phyloP scores from a whole-genome alignment of 2,329 filamentous ascomycete species.

The Coniochaeta prunicola region DNA sequence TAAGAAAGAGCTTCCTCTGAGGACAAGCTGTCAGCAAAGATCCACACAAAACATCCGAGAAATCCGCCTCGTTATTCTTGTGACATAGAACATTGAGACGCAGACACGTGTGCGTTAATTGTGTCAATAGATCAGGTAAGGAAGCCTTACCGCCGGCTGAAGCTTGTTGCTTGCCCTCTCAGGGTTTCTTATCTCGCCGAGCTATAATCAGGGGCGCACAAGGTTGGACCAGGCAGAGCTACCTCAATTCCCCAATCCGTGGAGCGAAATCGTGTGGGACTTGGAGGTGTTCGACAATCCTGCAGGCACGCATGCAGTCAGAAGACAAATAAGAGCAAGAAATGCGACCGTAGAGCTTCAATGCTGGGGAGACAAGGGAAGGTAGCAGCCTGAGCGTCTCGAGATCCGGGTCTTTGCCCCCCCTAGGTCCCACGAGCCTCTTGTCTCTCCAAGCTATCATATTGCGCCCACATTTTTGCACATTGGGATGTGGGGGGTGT shows the following conservation, averaged over 20 bases:
- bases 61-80: background rate
- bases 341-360: background rate
- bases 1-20: background rate
- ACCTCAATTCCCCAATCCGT: background rate
- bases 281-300: background rate
- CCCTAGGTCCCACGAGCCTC: background rate
- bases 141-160: background rate
- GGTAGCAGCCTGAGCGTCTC: background rate
- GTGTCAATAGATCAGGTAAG: background rate
- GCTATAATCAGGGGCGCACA: background rate
- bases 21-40: background rate
- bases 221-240: background rate
- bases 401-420: background rate
- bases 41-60: background rate
- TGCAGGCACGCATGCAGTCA: background rate
- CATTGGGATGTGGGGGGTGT: background rate
- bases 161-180: background rate
- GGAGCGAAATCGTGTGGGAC: background rate
- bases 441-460: background rate
- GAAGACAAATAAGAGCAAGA: background rate
- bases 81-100: background rate
- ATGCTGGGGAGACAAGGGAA: background rate
- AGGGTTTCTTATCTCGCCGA: background rate
- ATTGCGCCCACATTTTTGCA: background rate
- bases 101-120: background rate